Base-by-base conservation (phyloP, 768 basidiomycete genomes). In the Leccinum incarnatum region DNA sequence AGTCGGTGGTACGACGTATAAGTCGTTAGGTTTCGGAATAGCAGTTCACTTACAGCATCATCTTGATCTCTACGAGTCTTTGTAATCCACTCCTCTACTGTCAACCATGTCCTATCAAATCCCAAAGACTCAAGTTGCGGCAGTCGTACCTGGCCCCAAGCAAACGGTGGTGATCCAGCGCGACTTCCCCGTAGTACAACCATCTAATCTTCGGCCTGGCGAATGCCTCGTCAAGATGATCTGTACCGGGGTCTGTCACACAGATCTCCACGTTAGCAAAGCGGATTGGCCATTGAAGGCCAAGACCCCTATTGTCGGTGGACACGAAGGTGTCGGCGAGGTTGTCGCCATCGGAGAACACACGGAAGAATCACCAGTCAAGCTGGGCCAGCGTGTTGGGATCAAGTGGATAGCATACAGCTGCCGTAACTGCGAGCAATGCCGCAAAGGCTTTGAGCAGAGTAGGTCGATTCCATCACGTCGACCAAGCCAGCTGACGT, bases 231-330 rank as follows among this genome's bases (percentile, higher is more conserved):
- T 93, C 71, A 87, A 89, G 73, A 78, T 93, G 67, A 78, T 81
- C 36, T 87, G 83, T 75, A 86, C 88, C 6, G 91, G 91, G 56
- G 90, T 93, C n/a, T 93, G 92, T 74, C 91, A 93, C 68, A 90
- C 88, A 3, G 92, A 93, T 67, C 79, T 91, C 14, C 92, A 93
- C 65, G 87, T 87, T 27, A 83, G 82, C 37, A 73, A 81, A 40
- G 84, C 82, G 47, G 93, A 95, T 69, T 95, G 94, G 94, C 93
- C 93, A 0, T 57, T 90, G 10, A 72, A 79, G n/a, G 78, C 83
- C 34, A 82, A 77, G 54, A 77, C 78, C 1, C 88, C 88, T 0
- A 82, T 92, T 51, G 82, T 93, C 57, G 90, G 90, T 15, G 91
- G 93, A 0, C 93, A 94, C 68, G 88, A 93, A 74, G 93, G 92